These are phyloP conservation scores for Dryas alaskensis DNA, from an alignment of 306 rosid species.

Conservation along the genomic window DNA sequence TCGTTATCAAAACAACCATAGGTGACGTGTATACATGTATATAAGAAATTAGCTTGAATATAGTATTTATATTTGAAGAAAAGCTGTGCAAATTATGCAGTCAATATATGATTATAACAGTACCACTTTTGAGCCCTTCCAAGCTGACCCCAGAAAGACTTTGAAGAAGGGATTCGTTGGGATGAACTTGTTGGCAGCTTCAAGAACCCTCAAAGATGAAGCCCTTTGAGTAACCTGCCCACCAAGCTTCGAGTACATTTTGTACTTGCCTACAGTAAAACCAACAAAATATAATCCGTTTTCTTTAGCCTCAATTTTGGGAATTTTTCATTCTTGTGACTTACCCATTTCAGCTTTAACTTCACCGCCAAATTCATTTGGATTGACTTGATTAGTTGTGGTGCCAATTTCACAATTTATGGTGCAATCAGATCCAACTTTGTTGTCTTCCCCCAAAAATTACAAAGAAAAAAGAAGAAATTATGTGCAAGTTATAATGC, in stretches of 20 bases:
- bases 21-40: neutral
- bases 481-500: neutral
- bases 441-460: neutral
- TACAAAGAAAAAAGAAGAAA: neutral
- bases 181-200: slow-evolving; percentile 14
- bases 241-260: neutral
- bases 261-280: neutral
- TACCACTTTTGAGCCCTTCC: neutral
- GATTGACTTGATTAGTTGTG: too few relatives aligned
- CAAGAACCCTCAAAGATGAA: neutral
- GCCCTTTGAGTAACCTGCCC: slow-evolving; percentile 8
- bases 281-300: neutral
- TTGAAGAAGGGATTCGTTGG: slow-evolving; percentile 9
- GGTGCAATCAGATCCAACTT: too few relatives aligned
- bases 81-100: neutral
- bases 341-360: neutral
- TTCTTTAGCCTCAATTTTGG: neutral
- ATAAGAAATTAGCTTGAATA: neutral
- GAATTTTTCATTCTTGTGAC: neutral
- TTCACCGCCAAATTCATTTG: too few relatives aligned
- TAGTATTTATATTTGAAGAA: neutral
- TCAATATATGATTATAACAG: neutral
- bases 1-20: neutral
- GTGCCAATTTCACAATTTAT: too few relatives aligned
- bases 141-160: neutral